phyloP scores from a whole-genome alignment of 2,329 filamentous ascomycete species.

The Stemphylium beticola region DNA sequence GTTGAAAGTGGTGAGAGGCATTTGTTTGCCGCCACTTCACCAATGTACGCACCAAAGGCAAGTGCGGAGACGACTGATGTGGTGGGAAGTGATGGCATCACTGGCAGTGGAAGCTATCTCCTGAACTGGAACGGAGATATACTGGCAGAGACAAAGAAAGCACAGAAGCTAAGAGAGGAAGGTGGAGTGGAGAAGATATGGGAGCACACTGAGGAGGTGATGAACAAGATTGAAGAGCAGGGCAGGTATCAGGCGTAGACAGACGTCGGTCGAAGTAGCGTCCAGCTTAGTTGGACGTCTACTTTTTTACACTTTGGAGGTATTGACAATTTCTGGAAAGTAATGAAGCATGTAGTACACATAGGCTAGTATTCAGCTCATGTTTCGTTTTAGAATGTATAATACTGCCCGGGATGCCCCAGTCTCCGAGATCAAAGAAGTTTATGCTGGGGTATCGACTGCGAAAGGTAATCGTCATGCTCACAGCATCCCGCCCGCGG shows the following conservation, averaged over 20 bases:
- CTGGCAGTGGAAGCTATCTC: constrained; percentile 36
- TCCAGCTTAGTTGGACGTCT: not conserved
- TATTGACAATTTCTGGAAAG: not conserved
- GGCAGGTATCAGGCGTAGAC: not conserved
- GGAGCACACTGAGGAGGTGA: constrained; percentile 42
- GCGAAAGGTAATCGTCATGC: not conserved
- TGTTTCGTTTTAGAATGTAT: no score
- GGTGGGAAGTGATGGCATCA: constrained; percentile 30
- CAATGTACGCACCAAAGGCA: constrained; percentile 27
- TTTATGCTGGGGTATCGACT: no score
- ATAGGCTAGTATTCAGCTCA: no score
- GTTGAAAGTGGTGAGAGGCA: constrained; percentile 44
- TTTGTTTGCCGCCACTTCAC: constrained; percentile 39
- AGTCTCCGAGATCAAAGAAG: no score
- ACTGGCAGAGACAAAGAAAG: constrained; percentile 22
- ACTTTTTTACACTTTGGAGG: not conserved
- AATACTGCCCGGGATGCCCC: no score
- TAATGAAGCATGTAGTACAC: no score
- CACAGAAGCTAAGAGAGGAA: constrained; percentile 26
- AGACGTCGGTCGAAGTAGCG: not conserved
- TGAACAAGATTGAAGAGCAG: constrained; percentile 29
- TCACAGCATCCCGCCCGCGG: not conserved
- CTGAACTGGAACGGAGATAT: constrained; percentile 35
- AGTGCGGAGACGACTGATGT: constrained; percentile 14
- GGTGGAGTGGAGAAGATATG: constrained; percentile 38